A percentile compares a stretch with the other conserved stretches of the same genome.
phyloP scores from a whole-genome alignment of 345 rosid species.

The Acer saccharum region DNA sequence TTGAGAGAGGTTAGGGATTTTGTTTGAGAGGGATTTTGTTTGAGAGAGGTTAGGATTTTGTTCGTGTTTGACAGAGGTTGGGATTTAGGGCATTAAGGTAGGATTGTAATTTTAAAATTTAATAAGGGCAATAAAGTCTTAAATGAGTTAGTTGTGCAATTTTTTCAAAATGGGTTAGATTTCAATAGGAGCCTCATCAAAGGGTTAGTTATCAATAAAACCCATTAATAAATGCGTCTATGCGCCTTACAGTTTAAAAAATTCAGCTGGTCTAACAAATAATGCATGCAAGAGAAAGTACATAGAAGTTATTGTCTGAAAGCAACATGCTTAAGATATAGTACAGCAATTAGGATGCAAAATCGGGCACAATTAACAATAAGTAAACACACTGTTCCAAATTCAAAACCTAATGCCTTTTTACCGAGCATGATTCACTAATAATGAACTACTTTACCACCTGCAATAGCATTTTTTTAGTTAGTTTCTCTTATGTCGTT shows the following conservation, averaged over 20 bases:
- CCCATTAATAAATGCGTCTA: slow-evolving; percentile 11
- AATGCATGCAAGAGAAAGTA: slow-evolving; percentile 2
- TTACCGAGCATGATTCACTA: not conserved
- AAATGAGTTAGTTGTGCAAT: too few species aligned
- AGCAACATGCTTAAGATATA: not conserved
- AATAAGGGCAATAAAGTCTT: too few species aligned
- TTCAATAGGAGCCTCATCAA: too few species aligned
- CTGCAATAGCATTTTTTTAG: not conserved
- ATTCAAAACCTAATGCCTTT: not conserved
- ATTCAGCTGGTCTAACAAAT: not conserved
- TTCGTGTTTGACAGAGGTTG: too few species aligned
- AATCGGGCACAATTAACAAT: not conserved
- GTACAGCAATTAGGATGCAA: not conserved
- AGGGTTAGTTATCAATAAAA: too few species aligned
- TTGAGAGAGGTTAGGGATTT: too few species aligned
- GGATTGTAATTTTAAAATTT: too few species aligned
- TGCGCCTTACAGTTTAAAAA: slow-evolving; percentile 7
- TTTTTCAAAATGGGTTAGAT: too few species aligned
- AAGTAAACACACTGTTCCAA: not conserved
- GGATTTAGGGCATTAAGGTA: too few species aligned
- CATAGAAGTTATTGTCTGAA: not conserved
- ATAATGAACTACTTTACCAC: not conserved
- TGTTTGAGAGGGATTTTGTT: too few species aligned
- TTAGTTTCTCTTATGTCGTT: not conserved
- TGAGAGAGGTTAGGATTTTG: too few species aligned